Evolutionary conservation across 2,329 filamentous ascomycete species (phyloP).

Genomic region (Helotiales sp.): DNA sequence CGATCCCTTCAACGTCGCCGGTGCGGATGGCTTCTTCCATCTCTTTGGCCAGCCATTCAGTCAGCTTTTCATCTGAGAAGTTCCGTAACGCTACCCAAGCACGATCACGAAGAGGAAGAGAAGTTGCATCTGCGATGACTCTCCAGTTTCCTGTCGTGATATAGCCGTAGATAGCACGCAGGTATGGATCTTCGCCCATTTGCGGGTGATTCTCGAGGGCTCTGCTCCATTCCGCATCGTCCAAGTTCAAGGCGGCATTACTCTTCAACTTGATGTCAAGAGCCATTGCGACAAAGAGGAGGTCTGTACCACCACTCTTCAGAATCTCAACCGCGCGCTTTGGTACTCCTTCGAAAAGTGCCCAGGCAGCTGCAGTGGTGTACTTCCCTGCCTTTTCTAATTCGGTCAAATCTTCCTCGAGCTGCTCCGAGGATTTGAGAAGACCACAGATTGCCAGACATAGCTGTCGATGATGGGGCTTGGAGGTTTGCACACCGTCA

Average conservation of each 20-base stretch:
- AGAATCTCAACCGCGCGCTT: constrained; percentile 72
- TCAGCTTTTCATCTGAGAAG: constrained; percentile 65
- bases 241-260: constrained; percentile 45
- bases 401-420: constrained; percentile 51
- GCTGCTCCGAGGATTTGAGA: constrained; percentile 60
- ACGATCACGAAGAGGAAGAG: constrained; percentile 76
- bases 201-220: constrained; percentile 38
- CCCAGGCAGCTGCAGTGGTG: constrained; percentile 78
- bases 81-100: constrained; percentile 74
- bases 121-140: constrained; percentile 72
- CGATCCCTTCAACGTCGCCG: constrained; percentile 77
- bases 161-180: constrained; percentile 78
- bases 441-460: constrained; percentile 78
- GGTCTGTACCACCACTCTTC: constrained; percentile 68
- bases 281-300: constrained; percentile 70
- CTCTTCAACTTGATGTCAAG: constrained; percentile 65
- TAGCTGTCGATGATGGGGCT: constrained; percentile 73
- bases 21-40: constrained; percentile 63
- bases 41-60: constrained; percentile 70
- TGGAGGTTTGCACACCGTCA: constrained; percentile 65
- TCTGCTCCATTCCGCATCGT: constrained; percentile 39
- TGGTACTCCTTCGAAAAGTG: constrained; percentile 74
- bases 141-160: constrained; percentile 80
- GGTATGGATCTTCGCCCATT: constrained; percentile 73
- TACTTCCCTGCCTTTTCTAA: constrained; percentile 57